These are phyloP conservation scores for Fagus crenata DNA, from an alignment of 306 rosid genomes.

Conservation along the genomic window DNA sequence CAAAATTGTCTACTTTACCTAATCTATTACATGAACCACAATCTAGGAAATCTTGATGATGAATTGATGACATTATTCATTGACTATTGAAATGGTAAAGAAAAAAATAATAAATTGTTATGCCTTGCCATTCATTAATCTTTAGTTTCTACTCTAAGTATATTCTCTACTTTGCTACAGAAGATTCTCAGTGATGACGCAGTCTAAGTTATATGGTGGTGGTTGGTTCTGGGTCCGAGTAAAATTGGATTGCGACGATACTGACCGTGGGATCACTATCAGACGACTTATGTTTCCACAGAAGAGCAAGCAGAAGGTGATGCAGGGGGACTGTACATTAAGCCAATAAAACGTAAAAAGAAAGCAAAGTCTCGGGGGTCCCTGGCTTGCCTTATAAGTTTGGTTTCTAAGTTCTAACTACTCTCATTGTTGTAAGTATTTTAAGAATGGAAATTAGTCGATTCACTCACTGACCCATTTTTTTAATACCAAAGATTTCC, in stretches of 20 bases:
- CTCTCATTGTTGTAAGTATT: slow-evolving; percentile 14
- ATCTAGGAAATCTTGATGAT: not conserved
- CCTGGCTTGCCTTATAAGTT: slow-evolving; percentile 28
- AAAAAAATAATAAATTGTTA: too few species aligned
- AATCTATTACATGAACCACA: not conserved
- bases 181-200: too few species aligned
- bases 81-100: too few species aligned
- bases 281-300: slow-evolving; percentile 17
- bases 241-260: not conserved
- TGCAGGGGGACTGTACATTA: not conserved
- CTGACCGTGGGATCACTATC: slow-evolving; percentile 6
- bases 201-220: too few species aligned
- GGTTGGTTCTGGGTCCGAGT: not conserved
- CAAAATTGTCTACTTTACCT: not conserved
- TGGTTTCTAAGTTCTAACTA: slow-evolving; percentile 12
- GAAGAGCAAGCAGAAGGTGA: not conserved
- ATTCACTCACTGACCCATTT: not conserved
- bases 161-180: too few species aligned
- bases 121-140: too few species aligned
- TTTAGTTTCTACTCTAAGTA: too few species aligned
- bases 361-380: not conserved
- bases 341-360: slow-evolving; percentile 23
- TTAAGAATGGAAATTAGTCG: not conserved
- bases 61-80: too few species aligned
- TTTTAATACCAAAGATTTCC: too few species aligned